phyloP scores from a whole-genome alignment of 2,329 filamentous ascomycete genomes.

The Meredithiella fracta region DNA sequence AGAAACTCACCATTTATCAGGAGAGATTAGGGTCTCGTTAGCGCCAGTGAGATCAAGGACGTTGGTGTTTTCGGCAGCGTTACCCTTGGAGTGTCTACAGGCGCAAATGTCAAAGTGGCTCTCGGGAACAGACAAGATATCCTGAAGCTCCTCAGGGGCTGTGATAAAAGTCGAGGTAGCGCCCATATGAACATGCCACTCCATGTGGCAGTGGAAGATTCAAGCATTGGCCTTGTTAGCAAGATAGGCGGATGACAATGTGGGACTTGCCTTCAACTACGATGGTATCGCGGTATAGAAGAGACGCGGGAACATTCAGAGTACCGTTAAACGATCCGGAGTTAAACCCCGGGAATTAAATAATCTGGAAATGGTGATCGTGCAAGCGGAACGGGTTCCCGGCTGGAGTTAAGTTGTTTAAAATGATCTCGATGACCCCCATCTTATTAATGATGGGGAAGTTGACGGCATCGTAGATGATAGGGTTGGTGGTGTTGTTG shows the following conservation, averaged over 20 bases:
- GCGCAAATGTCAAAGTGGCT: conserved; percentile 28
- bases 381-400: conserved; percentile 38
- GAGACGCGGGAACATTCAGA: conserved; percentile 20
- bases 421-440: conserved; percentile 29
- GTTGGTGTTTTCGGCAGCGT: conserved; percentile 43
- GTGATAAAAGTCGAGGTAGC: conserved; percentile 27
- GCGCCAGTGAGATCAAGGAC: conserved; percentile 31
- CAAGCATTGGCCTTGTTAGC: conserved; percentile 31
- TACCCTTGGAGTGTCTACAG: conserved; percentile 30
- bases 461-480: conserved; percentile 28
- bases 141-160: conserved; percentile 29
- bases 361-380: conserved; percentile 38
- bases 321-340: conserved; percentile 22
- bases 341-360: conserved; percentile 19
- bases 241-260: conserved; percentile 29
- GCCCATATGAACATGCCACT: conserved; percentile 37
- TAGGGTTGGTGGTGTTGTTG: conserved; percentile 25
- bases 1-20: conserved; percentile 9
- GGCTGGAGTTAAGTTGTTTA: conserved; percentile 35
- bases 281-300: conserved; percentile 34
- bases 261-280: conserved; percentile 31
- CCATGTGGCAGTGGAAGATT: conserved; percentile 36
- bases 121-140: conserved; percentile 27
- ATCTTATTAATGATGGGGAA: conserved; percentile 25
- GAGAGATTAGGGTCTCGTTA: conserved; percentile 7